Conservation (phyloP, 495 filamentous ascomycete species). For the Astrothelium macrocarpum region DNA sequence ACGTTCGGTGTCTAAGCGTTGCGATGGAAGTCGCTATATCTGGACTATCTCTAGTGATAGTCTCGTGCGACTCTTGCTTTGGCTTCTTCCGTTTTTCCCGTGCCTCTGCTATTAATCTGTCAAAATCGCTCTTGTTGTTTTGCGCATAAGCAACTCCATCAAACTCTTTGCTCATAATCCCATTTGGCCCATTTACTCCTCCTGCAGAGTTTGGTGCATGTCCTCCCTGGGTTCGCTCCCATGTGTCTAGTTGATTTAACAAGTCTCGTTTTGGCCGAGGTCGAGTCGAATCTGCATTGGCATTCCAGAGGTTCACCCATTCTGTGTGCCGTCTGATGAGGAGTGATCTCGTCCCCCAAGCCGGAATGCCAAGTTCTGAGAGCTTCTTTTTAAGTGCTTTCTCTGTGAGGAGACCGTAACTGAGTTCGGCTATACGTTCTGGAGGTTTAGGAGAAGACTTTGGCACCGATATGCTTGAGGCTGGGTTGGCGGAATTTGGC, state of each 20-base stretch:
- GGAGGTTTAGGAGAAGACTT: constrained; percentile 27
- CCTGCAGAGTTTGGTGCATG: constrained; percentile 29
- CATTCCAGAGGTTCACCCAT: constrained; percentile 94
- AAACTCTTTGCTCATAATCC: constrained; percentile 70
- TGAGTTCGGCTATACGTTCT: constrained; percentile 62
- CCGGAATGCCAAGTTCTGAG: constrained; percentile 69
- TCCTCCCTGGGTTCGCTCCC: constrained; percentile 70
- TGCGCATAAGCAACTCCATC: constrained; percentile 66
- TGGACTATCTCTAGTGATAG: background rate
- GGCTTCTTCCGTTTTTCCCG: constrained; percentile 27
- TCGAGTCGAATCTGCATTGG: constrained; percentile 75
- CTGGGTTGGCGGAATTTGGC: background rate
- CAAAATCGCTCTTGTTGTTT: constrained; percentile 64
- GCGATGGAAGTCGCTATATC: background rate
- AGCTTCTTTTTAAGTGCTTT: constrained; percentile 67
- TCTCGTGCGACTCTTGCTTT: background rate
- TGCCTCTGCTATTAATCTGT: constrained; percentile 64
- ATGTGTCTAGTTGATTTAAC: constrained; percentile 64
- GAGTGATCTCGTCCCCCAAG: constrained; percentile 51
- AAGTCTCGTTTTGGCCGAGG: constrained; percentile 64
- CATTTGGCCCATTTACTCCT: constrained; percentile 17
- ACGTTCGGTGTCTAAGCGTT: background rate
- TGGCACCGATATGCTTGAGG: background rate
- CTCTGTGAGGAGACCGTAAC: constrained; percentile 76
- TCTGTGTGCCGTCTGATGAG: constrained; percentile 77